Conservation (phyloP, 176 grass and related monocot genomes). For the Lolium rigidum region DNA sequence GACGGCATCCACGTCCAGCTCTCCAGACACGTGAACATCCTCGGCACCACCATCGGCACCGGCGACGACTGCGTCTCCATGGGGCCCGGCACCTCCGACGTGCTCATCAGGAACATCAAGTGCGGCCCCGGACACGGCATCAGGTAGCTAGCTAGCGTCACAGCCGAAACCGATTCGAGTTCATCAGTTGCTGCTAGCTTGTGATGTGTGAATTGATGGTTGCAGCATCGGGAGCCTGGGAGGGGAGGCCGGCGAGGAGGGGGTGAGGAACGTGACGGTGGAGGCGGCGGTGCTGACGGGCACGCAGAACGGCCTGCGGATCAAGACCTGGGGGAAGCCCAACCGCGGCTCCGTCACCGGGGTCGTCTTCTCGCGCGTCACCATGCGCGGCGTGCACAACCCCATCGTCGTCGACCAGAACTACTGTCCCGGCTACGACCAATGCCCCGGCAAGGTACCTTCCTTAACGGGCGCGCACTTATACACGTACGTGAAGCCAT, state of each 20-base stretch:
- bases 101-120: slow-evolving; percentile 48
- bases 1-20: slow-evolving; percentile 71
- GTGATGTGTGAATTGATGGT: not conserved
- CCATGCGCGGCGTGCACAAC: slow-evolving; percentile 55
- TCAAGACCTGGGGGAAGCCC: slow-evolving; percentile 73
- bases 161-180: too few species aligned
- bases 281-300: slow-evolving; percentile 38
- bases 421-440: slow-evolving; percentile 63
- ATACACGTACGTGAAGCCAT: not conserved
- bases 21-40: slow-evolving; percentile 49
- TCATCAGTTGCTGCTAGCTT: too few species aligned
- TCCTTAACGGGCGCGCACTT: too few species aligned
- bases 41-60: slow-evolving; percentile 40
- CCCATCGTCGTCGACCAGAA: slow-evolving; percentile 76
- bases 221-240: slow-evolving; percentile 75
- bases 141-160: slow-evolving; percentile 6
- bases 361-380: slow-evolving; percentile 39
- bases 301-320: slow-evolving; percentile 65
- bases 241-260: slow-evolving; percentile 31
- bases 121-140: slow-evolving; percentile 78
- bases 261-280: slow-evolving; percentile 65
- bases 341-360: slow-evolving; percentile 44
- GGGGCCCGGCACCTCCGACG: slow-evolving; percentile 49
- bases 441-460: slow-evolving; percentile 57
- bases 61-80: slow-evolving; percentile 81